Percentiles rank a stretch among this genome's conserved stretches.
These are phyloP conservation scores for Calonectria hawksworthii DNA, from an alignment of 2,329 filamentous ascomycete species.

Conservation along the genomic window DNA sequence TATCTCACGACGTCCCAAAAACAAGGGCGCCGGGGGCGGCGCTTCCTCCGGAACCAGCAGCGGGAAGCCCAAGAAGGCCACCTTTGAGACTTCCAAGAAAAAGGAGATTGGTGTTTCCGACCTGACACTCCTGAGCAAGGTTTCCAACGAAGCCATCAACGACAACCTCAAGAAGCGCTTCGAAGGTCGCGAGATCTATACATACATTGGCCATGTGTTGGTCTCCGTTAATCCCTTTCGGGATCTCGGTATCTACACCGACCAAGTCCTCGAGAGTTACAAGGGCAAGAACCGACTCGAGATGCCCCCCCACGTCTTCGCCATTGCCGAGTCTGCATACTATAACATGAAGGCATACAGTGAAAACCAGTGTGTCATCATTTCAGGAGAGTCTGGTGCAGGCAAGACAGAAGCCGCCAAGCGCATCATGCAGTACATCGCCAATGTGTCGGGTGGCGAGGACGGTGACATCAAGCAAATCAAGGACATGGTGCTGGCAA, in stretches of 20 bases:
- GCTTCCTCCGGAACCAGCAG: conserved; percentile 55
- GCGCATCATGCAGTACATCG: conserved; percentile 99
- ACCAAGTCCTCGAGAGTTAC: conserved; percentile 92
- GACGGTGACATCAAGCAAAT: conserved; percentile 93
- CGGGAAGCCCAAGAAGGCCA: conserved; percentile 91
- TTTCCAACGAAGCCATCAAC: conserved; percentile 99
- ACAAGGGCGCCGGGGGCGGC: conserved; percentile 55
- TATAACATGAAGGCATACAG: conserved; percentile 99
- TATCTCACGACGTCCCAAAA: conserved; percentile 58
- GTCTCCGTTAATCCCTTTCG: conserved; percentile 99
- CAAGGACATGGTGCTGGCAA: conserved; percentile 99
- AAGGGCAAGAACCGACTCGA: conserved; percentile 97
- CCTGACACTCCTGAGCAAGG: conserved; percentile 96
- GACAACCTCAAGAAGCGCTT: conserved; percentile 99
- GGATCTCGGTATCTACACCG: conserved; percentile 98
- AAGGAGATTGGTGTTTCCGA: conserved; percentile 99
- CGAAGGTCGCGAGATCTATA: conserved; percentile 98
- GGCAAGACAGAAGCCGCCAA: conserved; percentile 99
- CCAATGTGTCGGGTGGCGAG: conserved; percentile 89
- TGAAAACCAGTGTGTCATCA: conserved; percentile 99
- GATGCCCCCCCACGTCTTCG: conserved; percentile 95
- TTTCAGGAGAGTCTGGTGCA: conserved; percentile 97
- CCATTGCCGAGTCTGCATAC: conserved; percentile 95
- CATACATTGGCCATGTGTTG: conserved; percentile 99
- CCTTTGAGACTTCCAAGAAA: conserved; percentile 97